Evolutionary conservation across 176 grass and related monocot species (phyloP).

Genomic region (Triticum turgidum): DNA sequence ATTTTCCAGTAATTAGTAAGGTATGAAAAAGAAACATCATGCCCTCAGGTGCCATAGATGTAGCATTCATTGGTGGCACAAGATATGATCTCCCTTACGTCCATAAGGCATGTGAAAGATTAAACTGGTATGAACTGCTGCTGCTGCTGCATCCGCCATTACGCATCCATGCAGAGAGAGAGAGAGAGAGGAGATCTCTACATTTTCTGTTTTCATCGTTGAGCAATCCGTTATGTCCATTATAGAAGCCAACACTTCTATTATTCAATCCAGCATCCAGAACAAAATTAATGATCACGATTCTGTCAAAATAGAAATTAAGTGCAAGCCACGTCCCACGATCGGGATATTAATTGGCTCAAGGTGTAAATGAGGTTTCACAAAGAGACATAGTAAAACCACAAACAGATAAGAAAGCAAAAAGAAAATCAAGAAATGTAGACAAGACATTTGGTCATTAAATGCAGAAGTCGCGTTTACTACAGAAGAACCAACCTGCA

Average conservation of each 20-base stretch:
- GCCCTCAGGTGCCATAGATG: slow-evolving; percentile 11
- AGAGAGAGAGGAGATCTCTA: background rate
- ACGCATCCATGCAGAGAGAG: background rate
- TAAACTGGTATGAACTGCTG: background rate
- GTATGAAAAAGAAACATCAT: background rate
- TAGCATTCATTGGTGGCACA: slow-evolving; percentile 22
- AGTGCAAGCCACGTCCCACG: background rate
- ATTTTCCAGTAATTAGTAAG: background rate
- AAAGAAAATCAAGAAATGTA: background rate
- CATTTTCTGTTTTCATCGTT: slow-evolving; percentile 24
- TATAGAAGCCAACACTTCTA: background rate
- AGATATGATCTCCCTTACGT: background rate
- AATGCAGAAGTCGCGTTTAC: background rate
- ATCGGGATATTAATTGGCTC: background rate
- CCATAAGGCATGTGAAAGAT: background rate
- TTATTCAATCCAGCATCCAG: background rate
- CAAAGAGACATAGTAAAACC: background rate
- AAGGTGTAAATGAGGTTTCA: background rate
- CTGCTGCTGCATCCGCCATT: background rate
- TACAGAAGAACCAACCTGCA: background rate
- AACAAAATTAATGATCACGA: background rate
- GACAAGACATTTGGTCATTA: background rate
- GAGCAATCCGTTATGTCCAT: slow-evolving; percentile 17
- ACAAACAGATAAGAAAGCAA: background rate
- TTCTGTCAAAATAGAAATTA: background rate